Conservation (phyloP, 768 basidiomycete species). For the Mycena filopes region DNA sequence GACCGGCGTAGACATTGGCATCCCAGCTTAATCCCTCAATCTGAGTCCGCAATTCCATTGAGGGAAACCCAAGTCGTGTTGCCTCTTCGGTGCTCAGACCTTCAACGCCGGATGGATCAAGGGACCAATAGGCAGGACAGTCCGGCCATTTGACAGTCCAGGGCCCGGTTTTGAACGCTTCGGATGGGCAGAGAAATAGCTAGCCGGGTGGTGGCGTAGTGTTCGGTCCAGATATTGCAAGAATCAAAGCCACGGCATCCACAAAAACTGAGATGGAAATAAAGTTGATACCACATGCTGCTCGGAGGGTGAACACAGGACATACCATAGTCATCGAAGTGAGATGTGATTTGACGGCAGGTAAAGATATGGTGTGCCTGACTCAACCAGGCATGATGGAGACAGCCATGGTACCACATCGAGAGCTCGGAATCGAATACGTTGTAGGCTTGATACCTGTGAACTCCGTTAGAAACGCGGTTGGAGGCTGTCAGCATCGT, state of each 20-base stretch:
- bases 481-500: neutral
- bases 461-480: neutral
- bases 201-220: too few species aligned
- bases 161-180: neutral
- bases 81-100: neutral
- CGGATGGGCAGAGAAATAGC: too few species aligned
- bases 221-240: too few species aligned
- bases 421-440: too few species aligned
- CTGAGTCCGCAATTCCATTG: neutral
- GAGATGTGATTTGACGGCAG: neutral
- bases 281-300: too few species aligned
- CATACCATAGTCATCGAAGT: conserved; percentile 1
- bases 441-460: neutral
- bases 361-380: neutral
- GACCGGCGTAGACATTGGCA: neutral
- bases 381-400: neutral
- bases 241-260: too few species aligned
- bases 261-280: too few species aligned
- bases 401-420: too few species aligned
- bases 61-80: neutral
- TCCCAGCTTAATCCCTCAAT: neutral
- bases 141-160: neutral
- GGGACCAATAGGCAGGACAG: neutral
- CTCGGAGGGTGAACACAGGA: conserved; percentile 36
- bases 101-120: neutral